Evolutionary conservation across 2,329 filamentous ascomycete species (phyloP), one percentile per base, ranked within the genome.

Genomic region (Huntiella omanensis): DNA sequence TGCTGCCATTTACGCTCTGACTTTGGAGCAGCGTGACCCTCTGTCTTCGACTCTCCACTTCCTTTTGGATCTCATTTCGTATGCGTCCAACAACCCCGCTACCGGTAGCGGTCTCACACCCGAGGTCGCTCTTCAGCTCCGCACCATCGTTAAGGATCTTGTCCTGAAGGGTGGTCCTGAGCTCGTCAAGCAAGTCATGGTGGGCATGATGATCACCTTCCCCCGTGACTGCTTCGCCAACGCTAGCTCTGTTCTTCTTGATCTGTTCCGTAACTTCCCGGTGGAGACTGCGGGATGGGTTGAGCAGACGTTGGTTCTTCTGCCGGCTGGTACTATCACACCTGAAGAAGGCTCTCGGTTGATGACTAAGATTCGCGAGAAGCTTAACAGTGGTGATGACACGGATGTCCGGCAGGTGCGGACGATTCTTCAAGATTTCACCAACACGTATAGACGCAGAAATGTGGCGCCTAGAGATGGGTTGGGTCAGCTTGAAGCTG

Each of bases 161-260:
- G 65, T 93, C 17, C 53, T 70, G 2, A 64, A 69, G 1, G 77
- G 86, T 52, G 86, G 91, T 34, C 79, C 85, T 56, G 66, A 76
- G 47, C 68, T 98, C 22, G 79, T 91, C 5, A 88, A 94, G 62
- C 82, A 87, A 52, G 79, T 93, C 49, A 71, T 98, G 65, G 91
- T 87, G 1, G 91, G 91, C 50, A 93, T 98, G 87, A 96, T 98
- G 88, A 95, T 95, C 60, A 92, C 82, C 0, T 98, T 98, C 64
- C 92, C 91, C 0, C 76, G 83, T 38, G 91, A 96, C 60, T 95
- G 87, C 63, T 93, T 96, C 57, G 80, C 87, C 0, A 91, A 98
- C 58, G 87, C 86, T 12, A 94, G 85, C 42, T 87, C 86, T 4
- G 84, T 94, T n/a, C 65, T 98, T 45, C 75, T 98, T 50, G 79